phyloP scores from a whole-genome alignment of 805 yeast species.

The Zygosaccharomyces kombuchaensis region DNA sequence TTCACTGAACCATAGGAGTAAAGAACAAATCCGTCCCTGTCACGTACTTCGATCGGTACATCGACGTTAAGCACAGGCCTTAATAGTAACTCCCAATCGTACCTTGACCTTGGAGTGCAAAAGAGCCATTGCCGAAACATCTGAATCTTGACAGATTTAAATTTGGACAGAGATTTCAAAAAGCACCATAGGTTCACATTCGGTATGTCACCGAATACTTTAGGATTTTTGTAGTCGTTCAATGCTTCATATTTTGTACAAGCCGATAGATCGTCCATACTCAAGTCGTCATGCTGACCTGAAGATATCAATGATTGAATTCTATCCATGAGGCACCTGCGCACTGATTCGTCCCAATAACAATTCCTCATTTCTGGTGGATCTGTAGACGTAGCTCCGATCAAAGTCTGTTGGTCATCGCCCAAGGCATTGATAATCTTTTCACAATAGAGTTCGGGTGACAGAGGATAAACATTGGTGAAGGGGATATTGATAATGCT shows the following conservation, averaged over 20 bases:
- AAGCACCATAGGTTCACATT: conserved; percentile 37
- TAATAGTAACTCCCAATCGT: conserved; percentile 38
- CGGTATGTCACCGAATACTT: conserved; percentile 33
- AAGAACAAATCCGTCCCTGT: conserved; percentile 40
- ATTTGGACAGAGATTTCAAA: conserved; percentile 31
- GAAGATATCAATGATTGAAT: not conserved
- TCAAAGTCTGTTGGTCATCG: conserved; percentile 31
- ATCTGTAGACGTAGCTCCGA: conserved; percentile 7
- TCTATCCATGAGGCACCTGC: conserved; percentile 17
- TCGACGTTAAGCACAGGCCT: conserved; percentile 34
- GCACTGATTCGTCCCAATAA: conserved; percentile 28
- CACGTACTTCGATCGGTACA: conserved; percentile 37
- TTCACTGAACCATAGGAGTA: conserved; percentile 33
- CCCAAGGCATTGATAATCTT: conserved; percentile 12
- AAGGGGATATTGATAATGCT: conserved; percentile 34
- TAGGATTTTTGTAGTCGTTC: conserved; percentile 27
- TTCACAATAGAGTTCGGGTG: conserved; percentile 28
- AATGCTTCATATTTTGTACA: conserved; percentile 17
- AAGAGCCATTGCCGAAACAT: conserved; percentile 37
- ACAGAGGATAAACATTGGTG: conserved; percentile 32
- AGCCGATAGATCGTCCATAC: conserved; percentile 2
- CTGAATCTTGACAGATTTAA: conserved; percentile 35
- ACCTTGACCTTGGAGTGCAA: conserved; percentile 37
- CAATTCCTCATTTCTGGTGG: conserved; percentile 15
- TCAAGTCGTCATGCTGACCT: conserved; percentile 1